phyloP scores from a whole-genome alignment of 2,329 filamentous ascomycete species.

The Beauveria rudraprayagi region DNA sequence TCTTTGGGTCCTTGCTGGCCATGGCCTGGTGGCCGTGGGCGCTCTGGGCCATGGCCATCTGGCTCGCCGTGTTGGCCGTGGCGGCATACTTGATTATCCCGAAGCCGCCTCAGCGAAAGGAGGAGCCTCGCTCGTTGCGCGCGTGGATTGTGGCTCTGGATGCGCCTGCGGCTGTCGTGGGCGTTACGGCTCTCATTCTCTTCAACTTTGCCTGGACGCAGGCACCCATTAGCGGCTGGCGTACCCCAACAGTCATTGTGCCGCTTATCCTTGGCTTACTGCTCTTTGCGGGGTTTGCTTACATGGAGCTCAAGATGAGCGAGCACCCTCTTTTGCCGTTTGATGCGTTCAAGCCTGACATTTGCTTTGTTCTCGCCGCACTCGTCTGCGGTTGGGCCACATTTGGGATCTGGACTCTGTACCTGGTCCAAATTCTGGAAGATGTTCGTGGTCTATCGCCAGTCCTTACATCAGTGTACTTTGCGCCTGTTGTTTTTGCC shows the following conservation, averaged over 20 bases:
- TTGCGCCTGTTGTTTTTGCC: slow-evolving; percentile 34
- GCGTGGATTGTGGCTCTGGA: slow-evolving; percentile 28
- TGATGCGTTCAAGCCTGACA: slow-evolving; percentile 33
- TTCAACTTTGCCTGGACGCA: slow-evolving; percentile 64
- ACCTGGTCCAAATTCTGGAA: slow-evolving; percentile 42
- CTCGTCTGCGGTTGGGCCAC: slow-evolving; percentile 46
- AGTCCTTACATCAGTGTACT: slow-evolving; percentile 35
- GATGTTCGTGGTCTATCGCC: slow-evolving; percentile 33
- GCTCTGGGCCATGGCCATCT: slow-evolving; percentile 34
- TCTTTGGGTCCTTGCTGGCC: slow-evolving; percentile 33
- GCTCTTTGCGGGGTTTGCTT: slow-evolving; percentile 47
- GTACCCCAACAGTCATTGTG: slow-evolving; percentile 45
- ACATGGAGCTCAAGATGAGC: slow-evolving; percentile 42
- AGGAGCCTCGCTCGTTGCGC: background rate
- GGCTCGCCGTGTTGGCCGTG: slow-evolving; percentile 25
- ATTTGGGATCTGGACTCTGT: slow-evolving; percentile 48
- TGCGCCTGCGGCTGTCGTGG: slow-evolving; percentile 31
- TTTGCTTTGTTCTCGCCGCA: slow-evolving; percentile 49
- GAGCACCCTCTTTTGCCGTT: slow-evolving; percentile 50
- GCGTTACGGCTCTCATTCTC: slow-evolving; percentile 48
- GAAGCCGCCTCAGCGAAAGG: slow-evolving; percentile 15
- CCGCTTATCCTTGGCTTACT: slow-evolving; percentile 49
- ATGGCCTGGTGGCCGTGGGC: slow-evolving; percentile 41
- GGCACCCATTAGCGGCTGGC: slow-evolving; percentile 52
- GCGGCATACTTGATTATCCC: slow-evolving; percentile 29